Conservation (phyloP, 192 early-diverging fungal species). For the Geranomyces michiganensis region DNA sequence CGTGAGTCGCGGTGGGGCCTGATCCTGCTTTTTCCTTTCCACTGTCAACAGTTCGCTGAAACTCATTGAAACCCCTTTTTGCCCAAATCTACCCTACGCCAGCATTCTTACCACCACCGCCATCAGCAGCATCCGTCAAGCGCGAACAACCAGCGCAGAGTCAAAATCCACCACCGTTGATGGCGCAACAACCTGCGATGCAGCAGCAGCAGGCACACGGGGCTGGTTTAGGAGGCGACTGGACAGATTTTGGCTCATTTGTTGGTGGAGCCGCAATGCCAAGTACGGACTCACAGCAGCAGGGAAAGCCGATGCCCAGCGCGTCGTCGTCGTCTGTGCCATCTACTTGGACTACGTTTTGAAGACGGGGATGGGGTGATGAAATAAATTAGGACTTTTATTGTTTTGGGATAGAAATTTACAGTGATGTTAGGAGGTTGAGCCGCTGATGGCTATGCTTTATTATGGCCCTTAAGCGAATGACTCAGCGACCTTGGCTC, state of each 20-base stretch:
- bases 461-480: too few relatives aligned
- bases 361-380: too few relatives aligned
- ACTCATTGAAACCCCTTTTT: constrained; percentile 1
- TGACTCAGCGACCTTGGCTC: too few relatives aligned
- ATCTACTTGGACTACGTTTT: constrained; percentile 22
- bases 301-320: not conserved
- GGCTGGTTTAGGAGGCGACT: not conserved
- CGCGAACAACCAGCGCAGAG: not conserved
- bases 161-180: not conserved
- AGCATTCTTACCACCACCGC: constrained; percentile 19
- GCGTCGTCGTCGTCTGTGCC: constrained; percentile 4
- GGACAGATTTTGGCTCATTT: constrained; percentile 17
- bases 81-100: not conserved
- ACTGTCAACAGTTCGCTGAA: too few relatives aligned
- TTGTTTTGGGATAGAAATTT: too few relatives aligned
- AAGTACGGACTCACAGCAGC: not conserved
- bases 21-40: not conserved
- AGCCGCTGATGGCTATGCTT: too few relatives aligned
- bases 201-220: not conserved
- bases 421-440: too few relatives aligned
- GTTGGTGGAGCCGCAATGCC: not conserved
- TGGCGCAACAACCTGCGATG: not conserved
- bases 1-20: too few relatives aligned
- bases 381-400: too few relatives aligned
- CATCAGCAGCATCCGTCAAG: constrained; percentile 5